These are phyloP conservation scores for Rhytidhysteron rufulum DNA, from an alignment of 2,329 filamentous ascomycete genomes.

Conservation along the genomic window DNA sequence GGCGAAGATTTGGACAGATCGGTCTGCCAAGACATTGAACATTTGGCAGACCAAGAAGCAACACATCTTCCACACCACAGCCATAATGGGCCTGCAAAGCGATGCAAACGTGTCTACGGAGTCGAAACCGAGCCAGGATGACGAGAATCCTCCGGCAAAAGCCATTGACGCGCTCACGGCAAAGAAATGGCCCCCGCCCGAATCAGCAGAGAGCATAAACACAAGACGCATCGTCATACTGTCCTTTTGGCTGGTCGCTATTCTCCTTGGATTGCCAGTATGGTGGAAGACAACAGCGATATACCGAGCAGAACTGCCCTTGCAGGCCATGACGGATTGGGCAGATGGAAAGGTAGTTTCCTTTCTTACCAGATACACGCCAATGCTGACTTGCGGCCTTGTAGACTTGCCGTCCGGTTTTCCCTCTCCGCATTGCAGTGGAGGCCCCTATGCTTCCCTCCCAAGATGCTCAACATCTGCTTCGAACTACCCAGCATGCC, in stretches of 20 bases:
- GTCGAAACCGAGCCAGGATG: constrained; percentile 7
- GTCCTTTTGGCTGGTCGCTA: constrained; percentile 86
- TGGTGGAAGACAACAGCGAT: constrained; percentile 97
- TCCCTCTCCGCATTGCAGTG: constrained; percentile 78
- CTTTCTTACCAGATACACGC: neutral
- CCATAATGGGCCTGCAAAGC: constrained; percentile 21
- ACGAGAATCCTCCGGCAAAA: constrained; percentile 2
- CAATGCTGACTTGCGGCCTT: constrained; percentile 8
- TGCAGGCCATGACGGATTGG: constrained; percentile 87
- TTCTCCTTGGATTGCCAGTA: constrained; percentile 81
- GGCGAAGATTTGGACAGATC: too few relatives aligned
- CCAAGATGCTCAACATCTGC: constrained; percentile 66
- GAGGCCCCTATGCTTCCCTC: constrained; percentile 63
- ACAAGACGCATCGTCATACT: constrained; percentile 71
- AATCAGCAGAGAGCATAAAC: constrained; percentile 65
- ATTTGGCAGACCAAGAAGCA: too few relatives aligned
- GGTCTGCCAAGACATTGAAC: too few relatives aligned
- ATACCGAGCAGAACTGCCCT: constrained; percentile 77
- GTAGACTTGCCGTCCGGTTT: constrained; percentile 82
- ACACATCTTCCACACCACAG: too few relatives aligned
- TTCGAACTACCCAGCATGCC: constrained; percentile 78
- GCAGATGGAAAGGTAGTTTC: constrained; percentile 75
- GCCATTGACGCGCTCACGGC: constrained; percentile 5
- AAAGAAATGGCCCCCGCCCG: constrained; percentile 61
- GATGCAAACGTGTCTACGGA: constrained; percentile 16